These are phyloP conservation scores for Phytophthora idaei DNA, from an alignment of 352 stramenopile genomes.

Conservation along the genomic window DNA sequence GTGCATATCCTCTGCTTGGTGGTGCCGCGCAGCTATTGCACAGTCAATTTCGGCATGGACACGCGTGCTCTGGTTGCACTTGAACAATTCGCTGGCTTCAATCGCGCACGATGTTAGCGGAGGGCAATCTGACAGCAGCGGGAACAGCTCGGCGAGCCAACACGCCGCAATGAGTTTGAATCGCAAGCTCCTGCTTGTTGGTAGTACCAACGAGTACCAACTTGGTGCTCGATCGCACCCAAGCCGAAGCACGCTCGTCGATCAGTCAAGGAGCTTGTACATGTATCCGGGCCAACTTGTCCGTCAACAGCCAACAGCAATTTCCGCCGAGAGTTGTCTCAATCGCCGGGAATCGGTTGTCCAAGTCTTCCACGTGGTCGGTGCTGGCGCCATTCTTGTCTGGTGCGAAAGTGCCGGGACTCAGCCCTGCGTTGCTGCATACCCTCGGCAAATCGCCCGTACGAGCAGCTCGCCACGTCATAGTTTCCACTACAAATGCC, in stretches of 20 bases:
- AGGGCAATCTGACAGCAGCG: too few relatives aligned
- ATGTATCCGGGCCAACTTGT: too few relatives aligned
- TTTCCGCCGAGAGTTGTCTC: constrained; percentile 17
- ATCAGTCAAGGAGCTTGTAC: background rate
- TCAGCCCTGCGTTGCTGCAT: constrained; percentile 12
- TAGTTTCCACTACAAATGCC: constrained; percentile 8
- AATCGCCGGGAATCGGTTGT: constrained; percentile 13
- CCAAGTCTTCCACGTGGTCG: constrained; percentile 12
- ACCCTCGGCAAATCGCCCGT: constrained; percentile 13
- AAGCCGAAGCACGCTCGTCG: too few relatives aligned
- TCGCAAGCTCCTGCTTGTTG: too few relatives aligned
- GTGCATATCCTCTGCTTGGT: constrained; percentile 22
- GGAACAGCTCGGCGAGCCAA: too few relatives aligned
- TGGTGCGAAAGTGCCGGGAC: constrained; percentile 13
- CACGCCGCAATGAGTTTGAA: too few relatives aligned
- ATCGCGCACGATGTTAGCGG: background rate
- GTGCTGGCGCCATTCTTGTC: constrained; percentile 26
- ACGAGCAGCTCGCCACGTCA: background rate
- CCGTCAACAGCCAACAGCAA: constrained; percentile 2
- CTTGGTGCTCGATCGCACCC: too few relatives aligned
- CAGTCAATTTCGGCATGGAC: constrained; percentile 26
- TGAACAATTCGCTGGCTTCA: background rate
- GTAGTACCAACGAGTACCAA: too few relatives aligned
- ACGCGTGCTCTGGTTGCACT: constrained; percentile 18
- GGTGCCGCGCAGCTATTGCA: constrained; percentile 10